Conservation (phyloP, 2,329 filamentous ascomycete species). For the Penicillium fuscoglaucum region DNA sequence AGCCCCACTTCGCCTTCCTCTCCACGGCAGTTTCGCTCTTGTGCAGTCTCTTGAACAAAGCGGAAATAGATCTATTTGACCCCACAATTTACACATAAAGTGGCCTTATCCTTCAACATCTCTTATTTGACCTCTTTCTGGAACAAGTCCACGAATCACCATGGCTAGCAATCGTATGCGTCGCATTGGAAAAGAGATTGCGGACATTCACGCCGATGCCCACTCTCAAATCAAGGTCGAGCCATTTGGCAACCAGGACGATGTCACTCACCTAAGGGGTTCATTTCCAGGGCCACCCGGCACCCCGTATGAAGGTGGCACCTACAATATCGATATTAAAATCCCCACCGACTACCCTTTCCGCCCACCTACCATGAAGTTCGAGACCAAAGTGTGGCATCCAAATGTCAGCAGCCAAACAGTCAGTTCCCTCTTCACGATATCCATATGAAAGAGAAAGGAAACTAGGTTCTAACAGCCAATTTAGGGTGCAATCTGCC, state of each 20-base stretch:
- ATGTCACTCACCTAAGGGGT: slow-evolving; percentile 80
- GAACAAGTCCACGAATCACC: slow-evolving; percentile 20
- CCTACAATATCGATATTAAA: slow-evolving; percentile 77
- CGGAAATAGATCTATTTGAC: background rate
- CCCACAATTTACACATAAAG: background rate
- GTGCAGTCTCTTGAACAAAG: background rate
- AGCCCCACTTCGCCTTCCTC: background rate
- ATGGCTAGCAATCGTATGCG: slow-evolving; percentile 60
- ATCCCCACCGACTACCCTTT: slow-evolving; percentile 92
- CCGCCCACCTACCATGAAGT: slow-evolving; percentile 85
- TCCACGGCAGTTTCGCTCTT: background rate
- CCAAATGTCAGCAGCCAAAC: slow-evolving; percentile 95
- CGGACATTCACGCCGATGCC: slow-evolving; percentile 60
- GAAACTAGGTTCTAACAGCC: background rate
- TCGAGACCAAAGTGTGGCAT: slow-evolving; percentile 93
- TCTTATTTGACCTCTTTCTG: background rate
- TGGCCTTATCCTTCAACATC: background rate
- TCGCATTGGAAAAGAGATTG: slow-evolving; percentile 54
- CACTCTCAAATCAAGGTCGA: slow-evolving; percentile 74
- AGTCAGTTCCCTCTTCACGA: slow-evolving; percentile 53
- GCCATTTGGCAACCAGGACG: slow-evolving; percentile 61
- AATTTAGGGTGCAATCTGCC: slow-evolving; percentile 84
- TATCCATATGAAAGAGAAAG: background rate
- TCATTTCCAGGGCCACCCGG: slow-evolving; percentile 84
- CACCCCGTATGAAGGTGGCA: slow-evolving; percentile 88